These are phyloP conservation scores for Wilcoxina mikolae DNA, from an alignment of 495 filamentous ascomycete species.

Conservation along the genomic window DNA sequence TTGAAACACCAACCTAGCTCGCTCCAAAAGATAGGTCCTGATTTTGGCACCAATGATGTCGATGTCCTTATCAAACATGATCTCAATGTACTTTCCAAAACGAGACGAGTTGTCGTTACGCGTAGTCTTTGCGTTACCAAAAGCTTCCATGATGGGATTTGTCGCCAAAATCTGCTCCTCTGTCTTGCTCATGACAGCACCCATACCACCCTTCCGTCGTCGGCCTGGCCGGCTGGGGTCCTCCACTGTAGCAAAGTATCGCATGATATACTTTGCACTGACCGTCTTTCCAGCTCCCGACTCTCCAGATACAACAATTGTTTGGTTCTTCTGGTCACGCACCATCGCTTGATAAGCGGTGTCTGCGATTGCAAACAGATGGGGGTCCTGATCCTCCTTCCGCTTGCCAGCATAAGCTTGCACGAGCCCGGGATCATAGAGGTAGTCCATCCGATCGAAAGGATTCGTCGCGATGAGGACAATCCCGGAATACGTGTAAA, in stretches of 20 bases:
- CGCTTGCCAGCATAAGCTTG: constrained; percentile 98
- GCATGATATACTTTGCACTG: constrained; percentile 99
- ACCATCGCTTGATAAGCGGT: constrained; percentile 99
- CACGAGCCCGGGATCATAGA: constrained; percentile 98
- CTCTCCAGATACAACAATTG: constrained; percentile 95
- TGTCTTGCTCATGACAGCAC: constrained; percentile 88
- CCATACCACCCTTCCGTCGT: constrained; percentile 52
- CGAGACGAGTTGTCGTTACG: constrained; percentile 97
- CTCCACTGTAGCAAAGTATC: constrained; percentile 97
- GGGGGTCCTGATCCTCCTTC: constrained; percentile 85
- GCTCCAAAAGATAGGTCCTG: constrained; percentile 84
- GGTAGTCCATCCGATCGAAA: constrained; percentile 90
- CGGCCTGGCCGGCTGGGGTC: constrained; percentile 75
- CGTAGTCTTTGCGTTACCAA: constrained; percentile 98
- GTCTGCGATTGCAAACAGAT: constrained; percentile 97
- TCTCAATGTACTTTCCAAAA: constrained; percentile 99
- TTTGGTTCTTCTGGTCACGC: constrained; percentile 89
- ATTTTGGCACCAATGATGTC: constrained; percentile 98
- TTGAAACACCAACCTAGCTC: constrained; percentile 95
- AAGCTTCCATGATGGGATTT: constrained; percentile 99
- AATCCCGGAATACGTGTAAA: constrained; percentile 99
- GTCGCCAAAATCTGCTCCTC: constrained; percentile 97
- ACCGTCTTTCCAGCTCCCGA: constrained; percentile 98
- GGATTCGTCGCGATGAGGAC: constrained; percentile 98
- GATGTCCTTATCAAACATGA: constrained; percentile 90